Conservation (phyloP, 176 grass and related monocot species). For the Juncus effusus region DNA sequence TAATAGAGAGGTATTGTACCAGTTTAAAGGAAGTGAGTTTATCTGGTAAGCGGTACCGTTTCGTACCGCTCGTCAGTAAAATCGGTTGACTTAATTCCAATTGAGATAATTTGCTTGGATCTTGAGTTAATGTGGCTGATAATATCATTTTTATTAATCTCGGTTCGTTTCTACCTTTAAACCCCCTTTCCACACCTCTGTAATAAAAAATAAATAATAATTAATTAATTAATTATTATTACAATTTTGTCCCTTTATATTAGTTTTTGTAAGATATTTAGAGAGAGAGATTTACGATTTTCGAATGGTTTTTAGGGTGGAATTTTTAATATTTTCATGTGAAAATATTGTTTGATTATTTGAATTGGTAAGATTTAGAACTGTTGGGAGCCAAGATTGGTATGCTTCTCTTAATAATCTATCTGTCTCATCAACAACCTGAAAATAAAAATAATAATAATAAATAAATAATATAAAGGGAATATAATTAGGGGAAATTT, state of each 20-base stretch:
- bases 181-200: conserved; percentile 70
- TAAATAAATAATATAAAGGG: background rate
- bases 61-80: conserved; percentile 84
- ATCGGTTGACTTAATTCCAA: conserved; percentile 81
- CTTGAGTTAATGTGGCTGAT: conserved; percentile 92
- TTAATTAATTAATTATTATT: conserved; percentile 15
- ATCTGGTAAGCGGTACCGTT: conserved; percentile 69
- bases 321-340: conserved; percentile 22
- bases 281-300: conserved; percentile 51
- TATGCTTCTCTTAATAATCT: conserved; percentile 86
- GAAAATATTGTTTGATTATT: conserved; percentile 33
- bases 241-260: background rate
- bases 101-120: conserved; percentile 98
- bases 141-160: conserved; percentile 79
- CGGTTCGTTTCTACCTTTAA: conserved; percentile 81
- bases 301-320: conserved; percentile 70
- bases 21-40: conserved; percentile 77
- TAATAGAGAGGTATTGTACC: conserved; percentile 24
- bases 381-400: conserved; percentile 86
- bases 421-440: conserved; percentile 95
- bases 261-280: background rate
- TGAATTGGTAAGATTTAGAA: conserved; percentile 53
- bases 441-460: conserved; percentile 20
- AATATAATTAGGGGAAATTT: background rate
- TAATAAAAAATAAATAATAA: conserved; percentile 26